Base-by-base conservation (phyloP, 2,329 filamentous ascomycete species). In the Macroventuria anomochaeta region DNA sequence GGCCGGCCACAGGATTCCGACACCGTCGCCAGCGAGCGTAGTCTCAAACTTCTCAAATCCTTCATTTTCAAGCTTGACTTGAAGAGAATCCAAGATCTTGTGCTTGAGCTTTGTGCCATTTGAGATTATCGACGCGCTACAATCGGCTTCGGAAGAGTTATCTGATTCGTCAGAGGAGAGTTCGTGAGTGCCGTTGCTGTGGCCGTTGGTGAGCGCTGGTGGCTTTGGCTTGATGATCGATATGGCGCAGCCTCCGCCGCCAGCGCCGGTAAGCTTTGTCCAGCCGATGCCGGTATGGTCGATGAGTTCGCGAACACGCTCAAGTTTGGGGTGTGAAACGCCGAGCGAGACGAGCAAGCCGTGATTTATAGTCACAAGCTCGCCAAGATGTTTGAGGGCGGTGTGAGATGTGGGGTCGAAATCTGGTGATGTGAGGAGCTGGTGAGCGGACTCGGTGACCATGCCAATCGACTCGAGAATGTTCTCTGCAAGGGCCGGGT, bases 211-310 rank as follows among this genome's bases (percentile, higher is more conserved):
- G 71, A 65, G 55, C 3, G 55, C 57, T 12, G 61, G 63, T 4
- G 64, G 63, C 18, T 84, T 85, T 0, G 90, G 89, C 60, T 88
- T 89, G 41, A 99, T 80, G 3, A 99, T 80, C 0, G 93, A 96
- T 63, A 99, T 97, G 3, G 93, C 93, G 75, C 96, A 97, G 2
- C 95, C 95, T 51, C 95, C 96, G 11, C 95, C 96, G 18, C 95
- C 95, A 1, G 95, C 95, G 28, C 95, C 95, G 0, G 95, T 99
- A 52, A 99, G 83, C 75, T 99, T 99, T 11, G 95, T 97, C 93
- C 93, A 99, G 25, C 95, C 95, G 50, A 97, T 89, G 33, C 88
- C 89, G 51, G 91, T 85, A 64, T 95, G 87, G 63, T 99, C 93
- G 41, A 76, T 76, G 36, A 99, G 80, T 76, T 96, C 93, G 58